Evolutionary conservation across 2,329 filamentous ascomycete species (phyloP).

Genomic region (Epichloe aotearoae): DNA sequence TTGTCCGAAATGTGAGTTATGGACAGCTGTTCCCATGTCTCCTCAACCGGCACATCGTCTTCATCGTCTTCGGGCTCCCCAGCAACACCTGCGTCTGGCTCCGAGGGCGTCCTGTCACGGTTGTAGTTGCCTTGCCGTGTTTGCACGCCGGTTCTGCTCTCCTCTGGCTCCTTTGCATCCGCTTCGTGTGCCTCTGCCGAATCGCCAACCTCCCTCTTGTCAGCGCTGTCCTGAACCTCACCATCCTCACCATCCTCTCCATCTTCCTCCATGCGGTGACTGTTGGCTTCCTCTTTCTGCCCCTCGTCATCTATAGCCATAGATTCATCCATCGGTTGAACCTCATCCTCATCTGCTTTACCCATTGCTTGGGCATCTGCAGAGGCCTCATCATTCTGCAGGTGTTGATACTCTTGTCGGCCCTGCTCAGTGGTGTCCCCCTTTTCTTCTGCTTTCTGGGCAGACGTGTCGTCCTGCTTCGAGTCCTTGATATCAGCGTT

Average conservation of each 20-base stretch:
- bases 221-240: conserved; percentile 26
- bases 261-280: conserved; percentile 39
- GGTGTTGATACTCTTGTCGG: conserved; percentile 81
- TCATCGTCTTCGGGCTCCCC: conserved; percentile 38
- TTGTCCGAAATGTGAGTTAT: conserved; percentile 54
- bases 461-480: conserved; percentile 20
- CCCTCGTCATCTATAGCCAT: conserved; percentile 77
- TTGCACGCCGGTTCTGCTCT: conserved; percentile 46
- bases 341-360: conserved; percentile 75
- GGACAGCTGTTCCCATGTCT: conserved; percentile 51
- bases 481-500: conserved; percentile 65
- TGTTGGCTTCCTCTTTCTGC: conserved; percentile 39
- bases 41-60: conserved; percentile 35
- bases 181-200: conserved; percentile 25
- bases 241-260: conserved; percentile 27
- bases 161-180: conserved; percentile 31
- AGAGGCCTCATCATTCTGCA: conserved; percentile 67
- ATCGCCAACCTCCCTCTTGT: conserved; percentile 30
- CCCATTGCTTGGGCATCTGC: conserved; percentile 89
- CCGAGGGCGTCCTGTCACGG: conserved; percentile 31
- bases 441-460: conserved; percentile 21
- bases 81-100: conserved; percentile 23
- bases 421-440: conserved; percentile 57
- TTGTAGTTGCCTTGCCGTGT: conserved; percentile 47
- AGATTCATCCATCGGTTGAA: conserved; percentile 70